These are phyloP conservation scores for Apiotrichum akiyoshidainum DNA, from an alignment of 1,284 basidiomycete genomes.

Conservation along the genomic window DNA sequence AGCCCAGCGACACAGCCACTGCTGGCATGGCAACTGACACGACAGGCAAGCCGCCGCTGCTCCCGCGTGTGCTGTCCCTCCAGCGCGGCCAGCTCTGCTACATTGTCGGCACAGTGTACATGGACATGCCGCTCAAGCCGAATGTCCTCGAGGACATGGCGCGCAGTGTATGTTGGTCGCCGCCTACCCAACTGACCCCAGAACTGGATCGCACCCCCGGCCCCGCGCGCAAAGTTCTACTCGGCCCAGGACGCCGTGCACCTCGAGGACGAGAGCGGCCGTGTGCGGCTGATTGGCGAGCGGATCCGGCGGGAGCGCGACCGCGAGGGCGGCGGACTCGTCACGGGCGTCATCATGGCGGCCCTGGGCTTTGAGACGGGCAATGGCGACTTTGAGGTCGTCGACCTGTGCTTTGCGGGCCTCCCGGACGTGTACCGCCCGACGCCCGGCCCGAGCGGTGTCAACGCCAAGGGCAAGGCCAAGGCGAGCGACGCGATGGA, in stretches of 20 bases:
- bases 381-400: constrained; percentile 87
- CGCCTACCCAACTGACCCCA: constrained; percentile 42
- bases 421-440: constrained; percentile 62
- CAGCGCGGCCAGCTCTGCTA: constrained; percentile 80
- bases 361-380: constrained; percentile 85
- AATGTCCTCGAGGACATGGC: constrained; percentile 94
- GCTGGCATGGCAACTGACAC: constrained; percentile 7
- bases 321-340: constrained; percentile 59
- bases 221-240: constrained; percentile 68
- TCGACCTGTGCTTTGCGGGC: constrained; percentile 83
- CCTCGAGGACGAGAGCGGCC: constrained; percentile 93
- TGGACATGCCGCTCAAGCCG: constrained; percentile 97
- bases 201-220: constrained; percentile 85
- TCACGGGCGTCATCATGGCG: constrained; percentile 84
- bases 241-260: constrained; percentile 76
- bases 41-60: constrained; percentile 66
- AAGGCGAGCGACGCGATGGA: constrained; percentile 24
- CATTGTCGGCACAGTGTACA: constrained; percentile 90
- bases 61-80: constrained; percentile 85
- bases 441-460: constrained; percentile 21
- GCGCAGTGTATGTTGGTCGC: constrained; percentile 67
- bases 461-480: constrained; percentile 49
- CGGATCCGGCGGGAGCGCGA: constrained; percentile 48
- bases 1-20: neutral
- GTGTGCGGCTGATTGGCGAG: constrained; percentile 81